Evolutionary conservation across 2,329 filamentous ascomycete species (phyloP).

Genomic region (Colletotrichum ledebouriae): DNA sequence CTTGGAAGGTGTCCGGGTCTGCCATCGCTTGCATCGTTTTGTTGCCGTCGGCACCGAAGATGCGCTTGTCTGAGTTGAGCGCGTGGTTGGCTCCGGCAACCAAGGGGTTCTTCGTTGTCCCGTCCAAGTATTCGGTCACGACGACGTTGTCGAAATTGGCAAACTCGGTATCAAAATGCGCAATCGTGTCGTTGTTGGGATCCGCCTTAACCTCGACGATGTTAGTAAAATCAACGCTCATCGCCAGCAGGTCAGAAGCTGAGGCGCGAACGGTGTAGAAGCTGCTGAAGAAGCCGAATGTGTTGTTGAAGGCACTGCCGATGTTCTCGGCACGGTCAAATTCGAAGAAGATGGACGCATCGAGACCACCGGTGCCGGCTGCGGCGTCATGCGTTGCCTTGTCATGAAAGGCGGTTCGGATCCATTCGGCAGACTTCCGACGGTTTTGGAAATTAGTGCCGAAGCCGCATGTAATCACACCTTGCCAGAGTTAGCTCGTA

Average conservation of each 20-base stretch:
- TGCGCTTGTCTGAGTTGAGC: conserved; percentile 56
- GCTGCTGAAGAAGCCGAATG: conserved; percentile 47
- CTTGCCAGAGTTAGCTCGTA: conserved; percentile 23
- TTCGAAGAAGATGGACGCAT: conserved; percentile 48
- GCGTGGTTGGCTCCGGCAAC: conserved; percentile 55
- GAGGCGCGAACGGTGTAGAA: conserved; percentile 44
- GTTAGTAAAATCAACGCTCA: conserved; percentile 54
- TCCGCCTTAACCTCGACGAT: conserved; percentile 47
- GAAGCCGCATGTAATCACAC: conserved; percentile 42
- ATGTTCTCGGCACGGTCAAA: conserved; percentile 44
- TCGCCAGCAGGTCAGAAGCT: conserved; percentile 46
- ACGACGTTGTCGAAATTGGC: conserved; percentile 62
- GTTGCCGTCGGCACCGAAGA: conserved; percentile 60
- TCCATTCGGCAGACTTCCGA: conserved; percentile 48
- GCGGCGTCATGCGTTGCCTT: conserved; percentile 45
- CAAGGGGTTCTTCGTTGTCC: conserved; percentile 58
- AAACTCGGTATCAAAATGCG: conserved; percentile 54
- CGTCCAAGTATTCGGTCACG: conserved; percentile 58
- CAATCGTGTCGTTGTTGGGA: conserved; percentile 49
- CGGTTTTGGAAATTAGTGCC: conserved; percentile 40
- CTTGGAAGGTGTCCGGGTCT: conserved; percentile 49
- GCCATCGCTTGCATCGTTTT: conserved; percentile 57
- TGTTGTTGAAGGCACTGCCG: conserved; percentile 46
- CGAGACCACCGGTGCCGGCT: conserved; percentile 45
- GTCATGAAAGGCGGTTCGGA: conserved; percentile 48